These are phyloP conservation scores for Plasmodium billcollinsi DNA, from an alignment of 169 alveolate genomes.

Conservation along the genomic window DNA sequence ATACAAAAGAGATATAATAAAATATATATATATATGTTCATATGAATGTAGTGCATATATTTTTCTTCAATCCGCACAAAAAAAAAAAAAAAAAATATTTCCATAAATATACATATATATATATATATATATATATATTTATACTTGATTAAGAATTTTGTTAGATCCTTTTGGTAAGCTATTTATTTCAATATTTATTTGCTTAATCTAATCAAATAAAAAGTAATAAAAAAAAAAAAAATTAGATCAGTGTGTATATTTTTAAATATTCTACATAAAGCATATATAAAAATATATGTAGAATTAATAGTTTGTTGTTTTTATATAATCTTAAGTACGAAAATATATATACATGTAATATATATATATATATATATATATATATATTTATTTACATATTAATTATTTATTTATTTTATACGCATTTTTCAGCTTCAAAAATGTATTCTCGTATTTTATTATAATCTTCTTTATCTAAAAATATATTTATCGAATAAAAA, in stretches of 20 bases:
- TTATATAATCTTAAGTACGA: not conserved
- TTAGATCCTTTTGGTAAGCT: constrained; percentile 74
- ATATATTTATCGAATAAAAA: constrained; percentile 8
- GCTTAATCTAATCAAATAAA: constrained; percentile 45
- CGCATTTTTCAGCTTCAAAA: constrained; percentile 76
- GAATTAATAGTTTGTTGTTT: not conserved
- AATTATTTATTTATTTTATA: constrained; percentile 3
- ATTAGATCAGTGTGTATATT: not conserved
- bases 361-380: not conserved
- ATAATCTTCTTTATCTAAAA: constrained; percentile 45
- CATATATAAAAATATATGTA: not conserved
- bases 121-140: too few relatives aligned
- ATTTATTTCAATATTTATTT: constrained; percentile 48
- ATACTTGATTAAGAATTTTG: constrained; percentile 54
- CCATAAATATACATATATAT: not conserved
- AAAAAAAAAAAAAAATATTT: not conserved
- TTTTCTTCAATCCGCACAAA: too few relatives aligned
- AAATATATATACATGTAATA: not conserved
- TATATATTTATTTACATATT: not conserved
- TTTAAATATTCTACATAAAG: not conserved
- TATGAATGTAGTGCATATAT: too few relatives aligned
- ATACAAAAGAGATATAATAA: not conserved
- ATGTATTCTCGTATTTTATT: constrained; percentile 38
- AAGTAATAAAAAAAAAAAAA: not conserved
- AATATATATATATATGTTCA: not conserved